phyloP scores from a whole-genome alignment of 441 rosid species.

The Sinapis alba region DNA sequence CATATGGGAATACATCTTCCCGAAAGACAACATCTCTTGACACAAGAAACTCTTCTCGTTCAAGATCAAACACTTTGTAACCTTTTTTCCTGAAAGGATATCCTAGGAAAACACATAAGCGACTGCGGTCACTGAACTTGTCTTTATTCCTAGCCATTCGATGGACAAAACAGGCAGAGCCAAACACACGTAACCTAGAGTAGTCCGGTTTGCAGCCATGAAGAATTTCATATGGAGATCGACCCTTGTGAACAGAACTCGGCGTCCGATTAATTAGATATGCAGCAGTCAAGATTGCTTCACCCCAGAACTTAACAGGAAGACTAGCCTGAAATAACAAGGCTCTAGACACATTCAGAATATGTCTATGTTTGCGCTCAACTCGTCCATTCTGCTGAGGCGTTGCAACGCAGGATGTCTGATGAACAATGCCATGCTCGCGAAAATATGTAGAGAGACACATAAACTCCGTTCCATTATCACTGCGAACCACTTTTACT shows the following conservation, averaged over 20 bases:
- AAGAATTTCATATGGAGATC: not conserved
- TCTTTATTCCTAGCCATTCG: not conserved
- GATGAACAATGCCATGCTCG: not conserved
- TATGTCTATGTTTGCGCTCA: not conserved
- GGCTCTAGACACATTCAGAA: not conserved
- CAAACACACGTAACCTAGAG: not conserved
- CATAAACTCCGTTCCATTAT: slow-evolving; percentile 20
- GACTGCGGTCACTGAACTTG: not conserved
- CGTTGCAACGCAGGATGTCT: not conserved
- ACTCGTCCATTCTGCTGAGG: not conserved
- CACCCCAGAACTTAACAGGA: not conserved
- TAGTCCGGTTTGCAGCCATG: not conserved
- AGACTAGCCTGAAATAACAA: not conserved
- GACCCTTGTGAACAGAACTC: not conserved
- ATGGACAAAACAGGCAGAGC: not conserved
- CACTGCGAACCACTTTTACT: not conserved
- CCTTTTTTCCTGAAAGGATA: not conserved
- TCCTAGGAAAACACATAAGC: not conserved
- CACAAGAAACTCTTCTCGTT: not conserved
- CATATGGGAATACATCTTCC: not conserved
- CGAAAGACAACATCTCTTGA: not conserved
- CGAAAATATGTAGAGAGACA: not conserved
- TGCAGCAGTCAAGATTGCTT: not conserved
- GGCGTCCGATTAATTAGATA: not conserved
- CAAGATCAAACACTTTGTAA: not conserved